Base-by-base conservation (phyloP, 495 filamentous ascomycete genomes). In the Aspergillus indologenus region DNA sequence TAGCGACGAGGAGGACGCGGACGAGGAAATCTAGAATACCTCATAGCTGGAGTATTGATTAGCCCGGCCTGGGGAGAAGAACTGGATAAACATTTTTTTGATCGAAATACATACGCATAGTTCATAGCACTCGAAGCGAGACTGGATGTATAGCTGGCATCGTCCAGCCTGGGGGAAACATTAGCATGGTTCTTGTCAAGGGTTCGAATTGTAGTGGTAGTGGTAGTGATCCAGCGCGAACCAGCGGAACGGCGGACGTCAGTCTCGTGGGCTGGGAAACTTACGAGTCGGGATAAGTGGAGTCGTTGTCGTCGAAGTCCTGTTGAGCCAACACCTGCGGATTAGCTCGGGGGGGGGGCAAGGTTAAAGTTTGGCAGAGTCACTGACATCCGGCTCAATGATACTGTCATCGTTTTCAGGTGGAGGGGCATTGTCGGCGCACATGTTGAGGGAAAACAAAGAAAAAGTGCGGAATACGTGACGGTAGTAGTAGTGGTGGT, bases 121-220 rank as follows among this genome's bases (percentile, higher is more conserved):
- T 78, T 71, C 47, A 74, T 62, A 0, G 75, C 68, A 54, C 70
- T 76, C 4, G 75, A 78, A 1, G 75, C 73, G 54, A 75, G 61
- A 46, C 72, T 75, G 18, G 63, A 66, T 17, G 72, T 73, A 56
- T 70, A 72, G 58, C 66, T 73, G 45, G 64, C 65, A 23, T 71
- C 62, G 47, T 63, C 64, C 42, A 68, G 58, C 2, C 64, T 72
- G 52, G 4, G 3, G 26, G 26, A 29, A 29, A 29, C 9, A 29
- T 29, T 29, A 29, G 26, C 9, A 29, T 29, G 4, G 26, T 4
- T 29, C 4, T 9, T 29, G 26, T n/a, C n/a, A 29, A 29, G 9
- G 26, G 26, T 9, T n/a, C n/a, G n/a, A n/a, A n/a, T n/a, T n/a
- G n/a, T n/a, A n/a, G n/a, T n/a, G n/a, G n/a, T n/a, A n/a, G 26